Base-by-base conservation (phyloP, 2,329 filamentous ascomycete genomes). In the Stylonectria norvegica region DNA sequence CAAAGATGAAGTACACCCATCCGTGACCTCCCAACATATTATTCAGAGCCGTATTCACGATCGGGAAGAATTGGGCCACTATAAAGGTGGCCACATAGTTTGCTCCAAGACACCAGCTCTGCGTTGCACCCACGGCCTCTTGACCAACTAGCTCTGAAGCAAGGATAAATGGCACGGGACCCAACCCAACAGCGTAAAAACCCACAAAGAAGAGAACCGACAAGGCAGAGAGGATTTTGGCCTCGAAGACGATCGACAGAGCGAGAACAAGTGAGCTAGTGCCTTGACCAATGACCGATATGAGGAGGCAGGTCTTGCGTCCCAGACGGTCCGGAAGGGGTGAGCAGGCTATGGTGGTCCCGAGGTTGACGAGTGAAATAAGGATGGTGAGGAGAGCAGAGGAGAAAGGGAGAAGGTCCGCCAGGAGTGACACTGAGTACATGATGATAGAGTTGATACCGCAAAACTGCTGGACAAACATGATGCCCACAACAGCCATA, bases 391-490 rank as follows among this genome's bases (percentile, higher is more conserved):
- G 75, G 1, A 94, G 69, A 0, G 85, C 85, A 0, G 90, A 91
- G 47, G 83, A 89, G 33, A 89, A 79, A 4, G 88, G 85, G 0
- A 98, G 77, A 2, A 97, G 76, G 48, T 82, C 81, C 20, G 85
- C 81, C 11, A 98, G 77, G 1, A 98, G 80, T 1, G 87, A 89
- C 5, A 97, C 93, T 2, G 90, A 95, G 66, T 98, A 98, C 90
- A 98, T 96, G 66, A 97, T 86, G 59, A 97, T 91, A 43, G 86
- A 91, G 75, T 98, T 97, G 69, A 97, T 91, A 33, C 89, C 91
- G 43, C 86, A 91, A 25, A 96, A 74, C 63, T 98, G 93, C 62
- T 97, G 93, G 1, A 87, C 85, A 43, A 90, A 75, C 90, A 97
- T 96, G 52, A 95, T 83, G 1, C 88, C 89, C 10, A 95, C 77